These are phyloP conservation scores for Aegilops longissima DNA, from an alignment of 176 grass and related monocot genomes.

Conservation along the genomic window DNA sequence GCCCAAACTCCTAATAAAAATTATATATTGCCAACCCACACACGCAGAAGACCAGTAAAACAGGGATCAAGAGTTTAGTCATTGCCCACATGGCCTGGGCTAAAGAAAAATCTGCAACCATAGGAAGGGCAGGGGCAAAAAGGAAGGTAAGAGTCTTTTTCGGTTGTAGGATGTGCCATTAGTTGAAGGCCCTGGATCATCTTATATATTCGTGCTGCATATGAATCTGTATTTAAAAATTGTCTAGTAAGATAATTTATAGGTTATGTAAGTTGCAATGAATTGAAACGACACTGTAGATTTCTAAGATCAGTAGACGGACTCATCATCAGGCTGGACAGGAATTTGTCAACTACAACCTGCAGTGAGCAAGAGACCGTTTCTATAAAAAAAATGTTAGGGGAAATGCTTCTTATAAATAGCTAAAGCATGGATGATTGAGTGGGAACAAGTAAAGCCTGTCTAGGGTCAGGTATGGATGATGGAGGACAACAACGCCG, in stretches of 20 bases:
- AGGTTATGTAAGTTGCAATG: background rate
- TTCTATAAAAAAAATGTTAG: background rate
- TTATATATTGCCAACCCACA: background rate
- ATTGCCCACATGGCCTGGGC: too few species aligned
- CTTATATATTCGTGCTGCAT: background rate
- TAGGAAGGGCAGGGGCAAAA: background rate
- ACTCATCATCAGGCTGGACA: background rate
- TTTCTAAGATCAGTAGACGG: background rate
- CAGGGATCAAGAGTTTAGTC: background rate
- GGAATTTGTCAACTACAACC: background rate
- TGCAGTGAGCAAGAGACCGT: background rate
- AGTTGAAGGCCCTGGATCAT: background rate
- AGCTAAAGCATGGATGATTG: background rate
- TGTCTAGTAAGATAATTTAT: background rate
- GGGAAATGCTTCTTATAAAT: background rate
- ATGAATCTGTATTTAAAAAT: background rate
- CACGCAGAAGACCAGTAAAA: background rate
- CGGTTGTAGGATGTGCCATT: background rate
- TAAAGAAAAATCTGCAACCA: background rate
- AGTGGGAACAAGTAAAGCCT: background rate
- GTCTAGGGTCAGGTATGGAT: background rate
- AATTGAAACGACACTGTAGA: background rate
- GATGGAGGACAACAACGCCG: background rate
- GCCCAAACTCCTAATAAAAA: too few species aligned
- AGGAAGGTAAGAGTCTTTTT: background rate